Evolutionary conservation across 2,329 filamentous ascomycete species (phyloP), one percentile per base, ranked within the genome.

Genomic region (Cadophora sp.): DNA sequence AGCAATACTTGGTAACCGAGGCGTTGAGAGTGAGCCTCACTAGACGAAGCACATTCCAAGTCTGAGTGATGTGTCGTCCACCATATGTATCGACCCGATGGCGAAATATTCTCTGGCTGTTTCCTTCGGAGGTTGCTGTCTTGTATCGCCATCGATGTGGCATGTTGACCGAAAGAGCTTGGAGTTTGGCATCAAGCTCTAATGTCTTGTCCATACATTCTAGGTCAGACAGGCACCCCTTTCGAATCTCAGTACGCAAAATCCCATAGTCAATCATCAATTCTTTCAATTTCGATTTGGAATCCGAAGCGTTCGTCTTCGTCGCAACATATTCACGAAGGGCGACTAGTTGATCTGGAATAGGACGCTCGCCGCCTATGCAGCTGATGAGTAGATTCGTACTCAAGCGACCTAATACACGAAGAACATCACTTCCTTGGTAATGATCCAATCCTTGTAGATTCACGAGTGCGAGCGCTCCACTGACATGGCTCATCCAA

Each of bases 401-500:
- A 20, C 51, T 55, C 51, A 55, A 6, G 27, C 30, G 51, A n/a
- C 51, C 30, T 16, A 36, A 4, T 4, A 55, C 51, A 11, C 30
- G 30, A 36, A 20, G n/a, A 9, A 33, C 16, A 9, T 36, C 51
- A 18, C 9, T 55, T 16, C 30, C 51, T 6, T n/a, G 16, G 6
- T 55, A 55, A 36, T 55, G 27, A 20, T 55, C 27, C 7, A 36
- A 27, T 13, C 51, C 27, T 36, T 36, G 27, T 6, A 36, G 30
- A 16, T 67, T 69, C 45, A 72, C 67, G 24, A 72, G 60, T 16
- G 68, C 62, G 39, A 72, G 61, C 36, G 70, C 70, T 7, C 68
- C 70, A 59, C 61, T 45, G 7, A 72, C 45, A 62, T 70, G 68
- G 30, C 65, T 68, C 13, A 39, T 67, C 64, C 66, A 66, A 8